Base-by-base conservation (phyloP, 2,329 filamentous ascomycete genomes). In the Tolypocladium tundrense region DNA sequence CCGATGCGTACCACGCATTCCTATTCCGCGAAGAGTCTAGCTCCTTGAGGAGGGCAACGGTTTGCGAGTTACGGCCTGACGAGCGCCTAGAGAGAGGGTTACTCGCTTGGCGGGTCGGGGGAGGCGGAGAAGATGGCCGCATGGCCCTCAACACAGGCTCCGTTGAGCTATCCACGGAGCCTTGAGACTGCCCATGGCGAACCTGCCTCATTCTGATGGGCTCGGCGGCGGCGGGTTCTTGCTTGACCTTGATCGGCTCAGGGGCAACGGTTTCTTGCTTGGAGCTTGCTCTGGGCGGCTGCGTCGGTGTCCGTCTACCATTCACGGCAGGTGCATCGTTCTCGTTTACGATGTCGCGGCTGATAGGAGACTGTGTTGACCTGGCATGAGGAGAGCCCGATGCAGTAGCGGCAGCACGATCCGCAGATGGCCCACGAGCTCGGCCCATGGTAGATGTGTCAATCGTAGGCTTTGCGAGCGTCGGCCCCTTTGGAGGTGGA, bases 1-100 rank as follows among this genome's bases (percentile, higher is more conserved):
- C 94, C 0, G 93, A 97, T 9, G 91, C 91, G 72, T 96, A 97
- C 94, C 94, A 99, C 0, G 93, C 93, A 73, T 96, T 97, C 55
- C 89, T 85, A 67, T 88, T 94, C 66, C 90, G 90, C 4, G 87
- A 82, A 10, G 85, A 80, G 69, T 99, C 93, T 2, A 99, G 79
- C 69, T 99, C 94, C 69, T 94, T 93, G 16, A 90, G 79, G 14
- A 97, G 72, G 0, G 88, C 86, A 61, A 90, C 88, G 1, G 88
- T 87, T 63, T 88, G 85, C 9, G 83, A 79, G 67, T 85, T 81
- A 69, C 82, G 70, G 62, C 81, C 75, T 59, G 88, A 80, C 60
- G 87, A 76, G 70, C 85, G 74, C 67, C 87, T 72, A 65, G 77
- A 72, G 65, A 88, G 65, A 61, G 85, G 74, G 72, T 85, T 81